Conservation (phyloP, 2,329 filamentous ascomycete genomes). For the Mycosphaerella sp. region DNA sequence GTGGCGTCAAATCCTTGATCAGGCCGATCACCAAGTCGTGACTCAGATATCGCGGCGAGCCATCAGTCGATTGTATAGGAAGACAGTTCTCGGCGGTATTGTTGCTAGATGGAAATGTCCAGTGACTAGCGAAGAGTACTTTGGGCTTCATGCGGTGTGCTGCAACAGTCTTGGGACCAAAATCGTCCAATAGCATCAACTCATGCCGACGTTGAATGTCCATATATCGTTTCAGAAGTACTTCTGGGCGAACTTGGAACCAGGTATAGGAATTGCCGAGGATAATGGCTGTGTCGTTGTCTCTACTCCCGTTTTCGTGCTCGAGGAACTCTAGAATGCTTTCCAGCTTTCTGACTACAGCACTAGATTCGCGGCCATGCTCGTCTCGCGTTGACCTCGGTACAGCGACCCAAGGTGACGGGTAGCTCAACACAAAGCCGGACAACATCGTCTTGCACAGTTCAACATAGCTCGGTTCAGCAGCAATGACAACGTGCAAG, state of each 20-base stretch:
- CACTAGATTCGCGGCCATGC: not conserved
- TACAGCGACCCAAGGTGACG: constrained; percentile 10
- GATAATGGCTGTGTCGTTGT: constrained; percentile 9
- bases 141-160: constrained; percentile 1
- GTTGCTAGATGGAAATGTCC: constrained; percentile 1
- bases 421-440: constrained; percentile 12
- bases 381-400: not conserved
- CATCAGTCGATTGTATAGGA: constrained; percentile 3
- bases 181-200: not conserved
- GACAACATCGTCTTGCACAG: constrained; percentile 15
- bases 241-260: constrained; percentile 17
- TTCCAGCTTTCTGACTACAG: constrained; percentile 7
- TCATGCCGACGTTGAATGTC: constrained; percentile 1
- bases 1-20: constrained; percentile 1
- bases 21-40: constrained; percentile 9
- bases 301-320: not conserved
- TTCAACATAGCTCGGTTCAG: constrained; percentile 3
- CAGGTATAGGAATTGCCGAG: constrained; percentile 11
- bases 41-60: constrained; percentile 10
- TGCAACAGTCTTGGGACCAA: not conserved
- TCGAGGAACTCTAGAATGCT: constrained; percentile 7
- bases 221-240: constrained; percentile 11
- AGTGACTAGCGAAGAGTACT: constrained; percentile 11
- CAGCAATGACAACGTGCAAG: constrained; percentile 13
- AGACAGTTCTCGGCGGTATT: constrained; percentile 2